Evolutionary conservation across 2,329 filamentous ascomycete species (phyloP).

Genomic region (Calonectria montana): DNA sequence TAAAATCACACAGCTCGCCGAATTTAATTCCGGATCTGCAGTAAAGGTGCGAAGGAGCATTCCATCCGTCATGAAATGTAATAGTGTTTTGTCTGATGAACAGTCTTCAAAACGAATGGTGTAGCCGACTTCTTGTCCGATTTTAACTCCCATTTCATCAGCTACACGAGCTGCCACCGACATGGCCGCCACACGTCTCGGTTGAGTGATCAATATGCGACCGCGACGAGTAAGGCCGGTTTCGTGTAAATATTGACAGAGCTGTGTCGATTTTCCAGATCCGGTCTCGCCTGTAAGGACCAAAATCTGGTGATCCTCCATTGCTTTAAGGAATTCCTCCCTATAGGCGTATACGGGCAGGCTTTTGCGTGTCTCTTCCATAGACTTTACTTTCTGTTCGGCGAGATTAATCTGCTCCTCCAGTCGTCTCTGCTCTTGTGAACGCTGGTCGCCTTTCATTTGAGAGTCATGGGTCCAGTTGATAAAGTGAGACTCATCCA

Average conservation of each 20-base stretch:
- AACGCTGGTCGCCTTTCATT: constrained; percentile 77
- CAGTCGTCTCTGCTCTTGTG: constrained; percentile 81
- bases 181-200: constrained; percentile 96
- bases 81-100: constrained; percentile 92
- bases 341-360: constrained; percentile 91
- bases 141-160: constrained; percentile 89
- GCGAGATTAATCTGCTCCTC: constrained; percentile 87
- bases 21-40: constrained; percentile 81
- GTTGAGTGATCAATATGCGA: constrained; percentile 86
- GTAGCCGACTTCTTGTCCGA: constrained; percentile 94
- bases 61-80: constrained; percentile 98
- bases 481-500: constrained; percentile 90
- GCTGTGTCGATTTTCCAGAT: constrained; percentile 93
- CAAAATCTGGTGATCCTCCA: constrained; percentile 87
- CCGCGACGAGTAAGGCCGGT: constrained; percentile 88
- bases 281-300: constrained; percentile 97
- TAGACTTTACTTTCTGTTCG: constrained; percentile 87
- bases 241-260: constrained; percentile 94
- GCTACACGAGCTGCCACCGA: constrained; percentile 96
- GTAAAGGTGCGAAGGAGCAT: constrained; percentile 93
- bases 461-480: constrained; percentile 83
- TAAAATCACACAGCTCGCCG: constrained; percentile 86
- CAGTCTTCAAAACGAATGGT: constrained; percentile 94
- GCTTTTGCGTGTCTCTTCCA: constrained; percentile 91
- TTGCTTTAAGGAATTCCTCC: constrained; percentile 85